Evolutionary conservation across 2,329 filamentous ascomycete genomes (phyloP), one percentile per base, ranked within the genome.

Genomic region (Orbilia blumenaviensis): DNA sequence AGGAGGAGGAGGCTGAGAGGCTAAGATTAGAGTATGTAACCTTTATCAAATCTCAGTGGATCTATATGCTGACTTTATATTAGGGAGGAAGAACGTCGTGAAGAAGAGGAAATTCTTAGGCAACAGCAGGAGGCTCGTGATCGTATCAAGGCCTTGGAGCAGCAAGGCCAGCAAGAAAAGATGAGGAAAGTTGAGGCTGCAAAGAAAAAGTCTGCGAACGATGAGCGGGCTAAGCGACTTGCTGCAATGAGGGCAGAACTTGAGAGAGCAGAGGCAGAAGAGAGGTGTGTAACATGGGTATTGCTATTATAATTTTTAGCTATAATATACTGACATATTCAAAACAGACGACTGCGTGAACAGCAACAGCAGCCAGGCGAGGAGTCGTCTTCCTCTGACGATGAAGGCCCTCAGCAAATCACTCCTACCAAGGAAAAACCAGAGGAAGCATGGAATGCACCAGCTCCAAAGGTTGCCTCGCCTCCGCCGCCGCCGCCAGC

Each of bases 181-280:
- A 85, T 98, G 62, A 94, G 93, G 86, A 98, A 97, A 84, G 92
- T 96, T 79, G 95, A 99, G 83, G 95, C 97, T 84, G 97, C 96
- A 86, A 92, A 90, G 78, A 91, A 88, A 80, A 95, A 93, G 85
- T 94, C 97, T 84, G 94, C 95, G 79, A 89, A 93, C 6, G 94
- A 93, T 83, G 92, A 97, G 80, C 94, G 96, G 82, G 94, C 98
- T 82, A 86, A 89, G 63, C 91, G 91, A 82, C 86, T 97, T 78
- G 92, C 92, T 23, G 91, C 92, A 36, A 92, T 95, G 80, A 90
- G 92, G 79, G 94, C 92, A 0, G 94, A 99, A 83, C 91, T 98
- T 69, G 95, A 98, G 83, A 92, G 92, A 32, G 93, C 94, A 5
- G 91, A 91, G 81, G 92, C 96, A 84, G 90, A 92, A 61, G 95